Evolutionary conservation across 306 rosid genomes (phyloP).

Genomic region (Rubus idaeus): DNA sequence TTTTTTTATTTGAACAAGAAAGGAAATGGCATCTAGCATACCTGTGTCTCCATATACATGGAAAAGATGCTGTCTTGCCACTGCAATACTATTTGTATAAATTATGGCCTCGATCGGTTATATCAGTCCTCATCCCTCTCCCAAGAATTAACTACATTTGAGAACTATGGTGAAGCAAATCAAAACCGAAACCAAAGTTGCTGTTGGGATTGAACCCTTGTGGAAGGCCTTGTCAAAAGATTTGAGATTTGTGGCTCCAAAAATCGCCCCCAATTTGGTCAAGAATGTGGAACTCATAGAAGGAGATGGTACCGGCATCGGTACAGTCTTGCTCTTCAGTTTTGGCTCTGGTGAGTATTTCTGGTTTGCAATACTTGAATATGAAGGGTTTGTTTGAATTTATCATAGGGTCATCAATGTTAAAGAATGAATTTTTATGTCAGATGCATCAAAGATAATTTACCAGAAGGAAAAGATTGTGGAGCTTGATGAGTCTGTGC

Average conservation of each 20-base stretch:
- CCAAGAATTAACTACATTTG: background rate
- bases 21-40: background rate
- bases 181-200: constrained; percentile 39
- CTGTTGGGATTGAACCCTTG: constrained; percentile 43
- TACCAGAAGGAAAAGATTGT: constrained; percentile 57
- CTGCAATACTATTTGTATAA: background rate
- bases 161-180: constrained; percentile 45
- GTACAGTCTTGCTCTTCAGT: constrained; percentile 51
- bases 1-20: no score
- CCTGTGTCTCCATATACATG: background rate
- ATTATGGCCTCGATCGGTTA: background rate
- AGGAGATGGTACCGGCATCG: constrained; percentile 62
- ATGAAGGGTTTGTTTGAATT: background rate
- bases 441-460: constrained; percentile 24
- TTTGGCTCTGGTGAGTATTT: constrained; percentile 40
- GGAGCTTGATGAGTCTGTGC: constrained; percentile 44
- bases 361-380: background rate
- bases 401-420: background rate
- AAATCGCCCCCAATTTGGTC: constrained; percentile 46
- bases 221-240: constrained; percentile 57
- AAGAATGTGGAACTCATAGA: constrained; percentile 51
- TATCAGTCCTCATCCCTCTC: background rate
- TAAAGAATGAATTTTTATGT: background rate
- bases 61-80: constrained; percentile 1
- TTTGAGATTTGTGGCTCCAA: constrained; percentile 36